Base-by-base conservation (phyloP, 2,329 filamentous ascomycete genomes). In the Hypocrella siamensis region DNA sequence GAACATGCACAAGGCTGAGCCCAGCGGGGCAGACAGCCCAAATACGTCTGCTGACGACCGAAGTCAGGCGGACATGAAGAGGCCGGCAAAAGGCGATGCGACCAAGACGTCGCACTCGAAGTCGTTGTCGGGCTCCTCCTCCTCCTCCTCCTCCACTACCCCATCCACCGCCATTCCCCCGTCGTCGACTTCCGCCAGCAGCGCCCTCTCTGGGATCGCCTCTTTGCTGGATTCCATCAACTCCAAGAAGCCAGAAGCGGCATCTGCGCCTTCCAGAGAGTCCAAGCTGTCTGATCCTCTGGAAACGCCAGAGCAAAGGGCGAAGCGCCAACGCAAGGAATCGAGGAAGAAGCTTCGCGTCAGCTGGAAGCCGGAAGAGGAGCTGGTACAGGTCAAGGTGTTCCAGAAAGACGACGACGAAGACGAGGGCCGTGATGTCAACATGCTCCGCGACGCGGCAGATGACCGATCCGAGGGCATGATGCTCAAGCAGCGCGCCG, bases 391-490 rank as follows among this genome's bases (percentile, higher is more conserved):
- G 41, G 60, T 83, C 33, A 69, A 70, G 39, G 58, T 75, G 31
- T 85, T 86, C 54, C 71, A 74, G 33, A 79, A 82, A 43, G 76
- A 83, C 38, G 73, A 71, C 2, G 66, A 69, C 2, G 79, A 85
- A 46, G 77, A 83, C 42, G 64, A 75, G 35, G 76, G 74, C 32
- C 67, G 79, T 34, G 68, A 71, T 33, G 62, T 66, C 34, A 78
- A 73, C 44, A 75, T 82, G 64, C 67, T 77, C 26, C 71, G 72
- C 30, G 79, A 85, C 49, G 77, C 77, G 4, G 68, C 69, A 19
- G 79, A 85, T 47, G 76, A 82, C 44, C 73, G 74, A 31, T 75
- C 73, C 5, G 81, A 82, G 45, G 77, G 80, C 30, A 74, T 79
- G 60, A 73, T 78, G 42, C 56, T 76, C 32, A 76, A 74, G 43